phyloP scores from a whole-genome alignment of 2,329 filamentous ascomycete genomes.

The Xylariaceae sp. region DNA sequence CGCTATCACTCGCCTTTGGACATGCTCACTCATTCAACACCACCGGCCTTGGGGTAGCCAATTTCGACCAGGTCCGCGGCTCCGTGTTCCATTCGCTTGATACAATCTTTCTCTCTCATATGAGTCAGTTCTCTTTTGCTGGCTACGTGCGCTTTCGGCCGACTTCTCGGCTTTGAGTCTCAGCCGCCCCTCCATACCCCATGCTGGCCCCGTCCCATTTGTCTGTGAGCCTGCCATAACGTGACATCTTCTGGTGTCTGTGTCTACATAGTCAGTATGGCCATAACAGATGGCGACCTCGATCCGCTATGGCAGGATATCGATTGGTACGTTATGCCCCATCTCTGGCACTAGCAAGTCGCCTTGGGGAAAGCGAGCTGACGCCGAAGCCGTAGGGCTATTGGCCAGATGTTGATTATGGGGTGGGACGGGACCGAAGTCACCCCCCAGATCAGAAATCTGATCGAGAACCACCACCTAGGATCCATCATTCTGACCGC shows the following conservation, averaged over 20 bases:
- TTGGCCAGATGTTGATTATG: slow-evolving; percentile 75
- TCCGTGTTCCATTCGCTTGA: too few relatives aligned
- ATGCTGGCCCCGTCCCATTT: too few relatives aligned
- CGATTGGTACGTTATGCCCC: slow-evolving; percentile 54
- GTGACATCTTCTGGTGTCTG: background rate
- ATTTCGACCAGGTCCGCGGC: too few relatives aligned
- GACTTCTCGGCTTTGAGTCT: too few relatives aligned
- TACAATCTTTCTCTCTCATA: too few relatives aligned
- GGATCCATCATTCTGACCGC: slow-evolving; percentile 80
- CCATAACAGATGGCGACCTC: slow-evolving; percentile 37
- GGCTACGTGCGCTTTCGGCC: too few relatives aligned
- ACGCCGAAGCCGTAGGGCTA: slow-evolving; percentile 44
- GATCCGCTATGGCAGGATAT: slow-evolving; percentile 68
- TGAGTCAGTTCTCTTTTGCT: too few relatives aligned
- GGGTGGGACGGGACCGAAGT: slow-evolving; percentile 81
- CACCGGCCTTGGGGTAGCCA: too few relatives aligned
- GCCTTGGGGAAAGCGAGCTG: slow-evolving; percentile 14
- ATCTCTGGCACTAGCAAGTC: background rate
- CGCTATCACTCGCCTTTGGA: too few relatives aligned
- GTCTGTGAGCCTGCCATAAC: slow-evolving; percentile 1
- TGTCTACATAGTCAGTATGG: slow-evolving; percentile 18
- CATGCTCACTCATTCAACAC: too few relatives aligned
- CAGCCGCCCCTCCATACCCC: too few relatives aligned
- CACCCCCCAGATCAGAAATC: slow-evolving; percentile 70
- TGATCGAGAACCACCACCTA: slow-evolving; percentile 78